Percentiles rank a stretch among this genome's conserved stretches.
These are phyloP conservation scores for Venturia aucupariae DNA, from an alignment of 2,329 filamentous ascomycete species.

Conservation along the genomic window DNA sequence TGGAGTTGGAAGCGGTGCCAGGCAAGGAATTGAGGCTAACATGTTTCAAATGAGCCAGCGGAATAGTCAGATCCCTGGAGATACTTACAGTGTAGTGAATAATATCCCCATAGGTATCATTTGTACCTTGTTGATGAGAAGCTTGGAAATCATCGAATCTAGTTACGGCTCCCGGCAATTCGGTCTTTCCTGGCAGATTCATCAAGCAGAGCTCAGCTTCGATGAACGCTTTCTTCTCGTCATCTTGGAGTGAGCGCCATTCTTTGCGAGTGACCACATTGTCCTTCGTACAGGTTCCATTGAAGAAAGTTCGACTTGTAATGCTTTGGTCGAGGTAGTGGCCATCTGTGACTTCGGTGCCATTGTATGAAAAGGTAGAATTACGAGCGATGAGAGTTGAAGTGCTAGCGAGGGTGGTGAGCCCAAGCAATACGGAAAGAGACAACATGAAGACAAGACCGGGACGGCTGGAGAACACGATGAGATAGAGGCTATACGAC, in stretches of 20 bases:
- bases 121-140: not conserved
- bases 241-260: slow-evolving; percentile 1
- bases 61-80: not conserved
- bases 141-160: slow-evolving; percentile 5
- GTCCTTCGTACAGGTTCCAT: not conserved
- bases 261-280: not conserved
- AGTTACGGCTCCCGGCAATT: not conserved
- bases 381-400: not conserved
- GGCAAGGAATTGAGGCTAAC: not conserved
- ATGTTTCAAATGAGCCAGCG: not conserved
- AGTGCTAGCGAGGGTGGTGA: not conserved
- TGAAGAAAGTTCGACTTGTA: not conserved
- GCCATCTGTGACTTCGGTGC: not conserved
- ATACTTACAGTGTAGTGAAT: slow-evolving; percentile 3
- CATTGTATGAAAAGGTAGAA: not conserved
- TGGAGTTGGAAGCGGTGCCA: not conserved
- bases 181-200: not conserved
- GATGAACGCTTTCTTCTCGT: slow-evolving; percentile 1
- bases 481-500: not conserved
- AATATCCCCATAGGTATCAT: not conserved
- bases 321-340: not conserved
- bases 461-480: not conserved
- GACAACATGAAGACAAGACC: not conserved
- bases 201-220: slow-evolving; percentile 1
- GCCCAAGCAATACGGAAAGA: not conserved